Evolutionary conservation across 2,329 filamentous ascomycete species (phyloP), one percentile per base, ranked within the genome.

Genomic region (Xylaria sp.): DNA sequence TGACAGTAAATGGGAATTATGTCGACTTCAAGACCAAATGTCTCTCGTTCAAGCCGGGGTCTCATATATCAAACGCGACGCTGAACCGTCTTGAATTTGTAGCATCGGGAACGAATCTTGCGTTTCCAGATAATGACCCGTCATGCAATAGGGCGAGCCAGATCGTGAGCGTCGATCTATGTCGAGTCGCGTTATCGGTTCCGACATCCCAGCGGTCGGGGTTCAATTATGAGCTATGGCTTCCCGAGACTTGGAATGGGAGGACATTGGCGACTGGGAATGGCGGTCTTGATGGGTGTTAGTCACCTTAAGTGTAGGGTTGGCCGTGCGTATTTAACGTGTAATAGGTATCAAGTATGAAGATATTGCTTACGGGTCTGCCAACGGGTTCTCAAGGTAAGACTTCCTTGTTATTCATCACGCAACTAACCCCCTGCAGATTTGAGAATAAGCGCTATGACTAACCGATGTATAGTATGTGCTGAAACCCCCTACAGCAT

Each of bases 201-300:
- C 66, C 71, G 10, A 78, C 75, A 1, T 77, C 75, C 13, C 77
- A 80, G 25, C 79, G 77, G 37, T 84, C 83, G 32, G 81, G 82
- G 46, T 82, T 86, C 39, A 81, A 77, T 4, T 75, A 84, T 23
- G 84, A 86, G 70, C 76, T 82, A 1, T 86, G 84, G 84, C 74
- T 86, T 20, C 84, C 84, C 0, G 78, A 78, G 7, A 74, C 81
- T 12, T 86, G 85, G 77, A 82, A 79, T 0, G 83, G 80, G 0
- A 81, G 83, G 2, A 85, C 84, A 55, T 59, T 86, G 51, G 82
- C 81, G 25, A 84, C 83, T 0, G 84, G 84, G 0, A 86, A 86
- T 60, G 84, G 84, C 0, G 84, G 85, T 2, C 74, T 85, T 13
- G 81, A 80, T 46, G 84, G 84, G 13, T 86, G 74, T 76, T 61